Evolutionary conservation across 1,284 basidiomycete genomes (phyloP).

Genomic region (Ustilago tritici): DNA sequence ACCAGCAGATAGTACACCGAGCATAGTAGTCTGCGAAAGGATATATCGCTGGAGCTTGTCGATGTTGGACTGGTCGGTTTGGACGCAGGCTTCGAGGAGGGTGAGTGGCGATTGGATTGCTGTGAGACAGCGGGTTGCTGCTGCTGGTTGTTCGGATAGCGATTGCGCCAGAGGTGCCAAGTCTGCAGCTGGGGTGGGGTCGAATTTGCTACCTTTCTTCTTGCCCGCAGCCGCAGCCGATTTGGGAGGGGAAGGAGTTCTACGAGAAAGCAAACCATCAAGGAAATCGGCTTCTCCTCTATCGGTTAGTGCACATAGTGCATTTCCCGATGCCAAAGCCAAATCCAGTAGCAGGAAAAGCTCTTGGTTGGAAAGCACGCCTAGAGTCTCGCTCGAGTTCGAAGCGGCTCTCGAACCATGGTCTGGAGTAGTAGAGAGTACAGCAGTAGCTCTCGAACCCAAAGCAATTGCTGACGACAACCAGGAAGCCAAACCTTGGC

Average conservation of each 20-base stretch:
- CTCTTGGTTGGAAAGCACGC: constrained; percentile 40
- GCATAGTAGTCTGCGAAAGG: constrained; percentile 48
- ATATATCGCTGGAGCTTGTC: constrained; percentile 51
- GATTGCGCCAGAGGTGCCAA: constrained; percentile 24
- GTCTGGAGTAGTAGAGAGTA: constrained; percentile 29
- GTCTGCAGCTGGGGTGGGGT: neutral
- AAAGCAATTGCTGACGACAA: constrained; percentile 49
- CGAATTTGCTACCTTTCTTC: constrained; percentile 32
- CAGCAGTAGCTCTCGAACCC: constrained; percentile 37
- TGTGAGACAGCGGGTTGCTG: constrained; percentile 35
- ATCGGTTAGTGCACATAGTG: constrained; percentile 55
- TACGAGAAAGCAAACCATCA: constrained; percentile 39
- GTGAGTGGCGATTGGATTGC: constrained; percentile 35
- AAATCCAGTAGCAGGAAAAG: constrained; percentile 45
- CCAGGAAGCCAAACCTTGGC: constrained; percentile 50
- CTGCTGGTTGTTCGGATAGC: constrained; percentile 31
- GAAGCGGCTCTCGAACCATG: constrained; percentile 33
- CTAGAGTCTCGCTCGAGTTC: constrained; percentile 20
- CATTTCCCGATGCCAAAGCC: constrained; percentile 51
- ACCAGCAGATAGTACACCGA: constrained; percentile 48
- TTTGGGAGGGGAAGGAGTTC: constrained; percentile 18
- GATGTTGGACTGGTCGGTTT: constrained; percentile 27
- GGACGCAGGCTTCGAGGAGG: constrained; percentile 47
- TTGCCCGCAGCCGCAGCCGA: constrained; percentile 10
- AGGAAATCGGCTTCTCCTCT: constrained; percentile 50